Evolutionary conservation across 1,139 yeast species (phyloP).

Genomic region (Saccharomycopsis crataegensis): DNA sequence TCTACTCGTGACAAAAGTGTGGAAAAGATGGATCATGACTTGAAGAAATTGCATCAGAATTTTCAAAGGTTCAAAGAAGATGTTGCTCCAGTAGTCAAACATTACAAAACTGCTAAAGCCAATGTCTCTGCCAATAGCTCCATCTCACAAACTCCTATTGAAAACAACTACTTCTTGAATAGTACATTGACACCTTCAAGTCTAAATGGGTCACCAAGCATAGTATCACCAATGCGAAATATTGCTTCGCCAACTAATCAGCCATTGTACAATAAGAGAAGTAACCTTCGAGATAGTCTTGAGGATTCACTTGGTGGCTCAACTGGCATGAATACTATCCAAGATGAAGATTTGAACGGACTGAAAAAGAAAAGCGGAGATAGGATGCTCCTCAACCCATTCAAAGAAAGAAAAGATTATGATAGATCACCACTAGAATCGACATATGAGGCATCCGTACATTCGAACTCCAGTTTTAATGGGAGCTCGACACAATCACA

Average conservation of each 20-base stretch:
- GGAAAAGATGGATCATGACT: constrained; percentile 12
- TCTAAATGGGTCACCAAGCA: constrained; percentile 5
- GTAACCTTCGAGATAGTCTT: constrained; percentile 4
- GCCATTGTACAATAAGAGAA: constrained; percentile 1
- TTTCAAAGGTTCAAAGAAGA: constrained; percentile 17
- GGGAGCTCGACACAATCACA: neutral
- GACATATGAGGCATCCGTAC: constrained; percentile 5
- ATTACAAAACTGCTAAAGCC: constrained; percentile 7
- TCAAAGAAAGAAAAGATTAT: constrained; percentile 14
- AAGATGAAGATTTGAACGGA: neutral
- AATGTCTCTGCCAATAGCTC: neutral
- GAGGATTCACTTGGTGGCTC: neutral
- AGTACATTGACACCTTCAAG: constrained; percentile 2
- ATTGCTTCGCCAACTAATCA: constrained; percentile 10
- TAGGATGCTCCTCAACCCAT: constrained; percentile 9
- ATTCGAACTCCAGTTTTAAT: neutral
- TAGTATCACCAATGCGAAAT: constrained; percentile 11
- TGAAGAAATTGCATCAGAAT: constrained; percentile 9
- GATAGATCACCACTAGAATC: constrained; percentile 9
- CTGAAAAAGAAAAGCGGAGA: constrained; percentile 7
- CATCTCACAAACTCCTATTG: neutral
- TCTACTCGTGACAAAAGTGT: constrained; percentile 7
- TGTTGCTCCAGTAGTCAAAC: constrained; percentile 14
- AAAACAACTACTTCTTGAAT: neutral
- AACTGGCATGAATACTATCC: neutral